Base-by-base conservation (phyloP, 2,329 filamentous ascomycete species). In the Coniochaeta sp. region DNA sequence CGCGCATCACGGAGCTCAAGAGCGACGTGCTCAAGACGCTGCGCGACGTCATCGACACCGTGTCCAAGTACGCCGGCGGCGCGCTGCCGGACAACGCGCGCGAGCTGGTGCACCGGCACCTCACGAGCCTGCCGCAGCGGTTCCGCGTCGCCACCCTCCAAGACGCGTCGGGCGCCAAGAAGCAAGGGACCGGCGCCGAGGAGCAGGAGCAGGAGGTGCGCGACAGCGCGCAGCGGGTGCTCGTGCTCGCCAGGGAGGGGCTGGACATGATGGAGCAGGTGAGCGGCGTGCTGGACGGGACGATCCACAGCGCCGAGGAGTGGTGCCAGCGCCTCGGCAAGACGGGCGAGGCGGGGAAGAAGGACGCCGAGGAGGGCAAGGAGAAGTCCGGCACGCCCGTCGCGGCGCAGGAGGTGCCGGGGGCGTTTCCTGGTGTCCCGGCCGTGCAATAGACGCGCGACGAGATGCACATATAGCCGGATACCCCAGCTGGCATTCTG, bases 201-300 rank as follows among this genome's bases (percentile, higher is more conserved):
- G 38, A 40, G 38, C 42, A 40, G 28, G 77, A 80, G 59, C 72
- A 72, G 59, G 75, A 78, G 54, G 73, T 77, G 14, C 74, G 75
- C 1, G 81, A 87, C 28, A 80, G 81, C 58, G 92, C 91, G 0
- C 88, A 92, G 66, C 83, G 89, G 44, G 92, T 96, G 60, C 77
- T 98, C 14, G 86, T 95, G 1, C 85, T 98, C 58, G 93, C 93
- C 7, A 89, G 89, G 68, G 93, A 98, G 71, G 91, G 93, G 0
- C 79, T 98, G 16, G 92, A 97, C 66, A 96, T 98, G 89, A 92
- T 98, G 81, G 84, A 86, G 1, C 92, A 97, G 72, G 91, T 99
- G 57, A 95, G 88, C 44, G 86, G 88, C 5, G 90, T 97, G 1
- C 82, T 98, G 9, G 90, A 96, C 66, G 89, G 91, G 58, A 98